phyloP scores from a whole-genome alignment of 805 yeast species.

The Ascoidea asiatica region DNA sequence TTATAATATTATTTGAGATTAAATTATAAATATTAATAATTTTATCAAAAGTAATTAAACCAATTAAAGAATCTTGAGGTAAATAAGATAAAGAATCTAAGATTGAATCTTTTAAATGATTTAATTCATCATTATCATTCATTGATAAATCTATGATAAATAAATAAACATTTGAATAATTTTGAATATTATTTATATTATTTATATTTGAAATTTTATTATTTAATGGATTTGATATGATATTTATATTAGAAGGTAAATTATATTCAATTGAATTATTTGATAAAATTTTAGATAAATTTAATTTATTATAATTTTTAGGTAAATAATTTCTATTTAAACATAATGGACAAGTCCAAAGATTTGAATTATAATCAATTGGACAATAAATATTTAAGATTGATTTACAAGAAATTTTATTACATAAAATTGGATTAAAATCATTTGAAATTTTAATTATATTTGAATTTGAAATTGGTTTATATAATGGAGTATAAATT shows the following conservation, averaged over 20 bases:
- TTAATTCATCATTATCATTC: slow-evolving; percentile 26
- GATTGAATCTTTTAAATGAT: slow-evolving; percentile 36
- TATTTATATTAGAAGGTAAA: no score
- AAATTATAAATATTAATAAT: slow-evolving; percentile 46
- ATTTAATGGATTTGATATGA: no score
- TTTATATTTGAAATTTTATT: no score
- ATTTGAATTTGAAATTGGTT: slow-evolving; percentile 34
- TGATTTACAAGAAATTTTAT: slow-evolving; percentile 29
- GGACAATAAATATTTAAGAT: slow-evolving; percentile 42
- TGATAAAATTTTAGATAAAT: slow-evolving; percentile 17
- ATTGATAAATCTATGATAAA: slow-evolving; percentile 6
- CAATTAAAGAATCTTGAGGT: slow-evolving; percentile 43
- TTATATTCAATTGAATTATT: slow-evolving; percentile 20
- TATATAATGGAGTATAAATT: slow-evolving; percentile 42
- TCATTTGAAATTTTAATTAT: slow-evolving; percentile 32
- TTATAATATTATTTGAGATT: slow-evolving; percentile 19
- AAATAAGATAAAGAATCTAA: slow-evolving; percentile 25
- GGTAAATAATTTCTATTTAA: slow-evolving; percentile 38
- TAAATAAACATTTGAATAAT: slow-evolving; percentile 8
- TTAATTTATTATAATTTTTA: slow-evolving; percentile 27
- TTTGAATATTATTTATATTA: slow-evolving; percentile 2
- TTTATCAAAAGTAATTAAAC: slow-evolving; percentile 46
- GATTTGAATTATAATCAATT: slow-evolving; percentile 35
- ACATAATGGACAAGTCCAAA: slow-evolving; percentile 47
- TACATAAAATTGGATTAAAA: slow-evolving; percentile 32